Percentiles rank a stretch among this genome's conserved stretches.
phyloP scores from a whole-genome alignment of 139 green algal genomes.

The Asterochloris sp. region DNA sequence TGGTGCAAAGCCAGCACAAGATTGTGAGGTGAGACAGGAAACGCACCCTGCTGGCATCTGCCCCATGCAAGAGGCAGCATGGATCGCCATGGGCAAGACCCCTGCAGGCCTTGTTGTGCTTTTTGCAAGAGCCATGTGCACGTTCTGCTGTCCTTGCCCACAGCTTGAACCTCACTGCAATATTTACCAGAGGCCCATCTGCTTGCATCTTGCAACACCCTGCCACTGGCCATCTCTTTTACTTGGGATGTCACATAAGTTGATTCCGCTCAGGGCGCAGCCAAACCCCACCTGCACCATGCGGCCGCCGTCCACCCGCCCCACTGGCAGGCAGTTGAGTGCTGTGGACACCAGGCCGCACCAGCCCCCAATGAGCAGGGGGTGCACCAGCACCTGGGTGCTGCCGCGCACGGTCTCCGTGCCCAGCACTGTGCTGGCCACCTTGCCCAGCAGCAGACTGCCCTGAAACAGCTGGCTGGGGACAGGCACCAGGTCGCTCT shows the following conservation, averaged over 20 bases:
- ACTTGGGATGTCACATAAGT: too few relatives aligned
- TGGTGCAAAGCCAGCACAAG: too few relatives aligned
- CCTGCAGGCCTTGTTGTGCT: too few relatives aligned
- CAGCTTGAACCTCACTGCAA: too few relatives aligned
- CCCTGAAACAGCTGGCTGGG: conserved; percentile 78
- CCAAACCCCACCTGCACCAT: conserved; percentile 47
- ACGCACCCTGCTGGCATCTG: too few relatives aligned
- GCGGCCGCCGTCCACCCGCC: conserved; percentile 75
- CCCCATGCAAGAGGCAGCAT: too few relatives aligned
- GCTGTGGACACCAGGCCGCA: conserved; percentile 74
- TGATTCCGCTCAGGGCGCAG: too few relatives aligned
- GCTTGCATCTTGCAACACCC: background rate
- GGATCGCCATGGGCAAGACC: too few relatives aligned
- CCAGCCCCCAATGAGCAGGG: conserved; percentile 76
- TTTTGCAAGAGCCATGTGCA: too few relatives aligned
- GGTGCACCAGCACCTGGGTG: conserved; percentile 47
- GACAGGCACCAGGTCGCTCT: conserved; percentile 75
- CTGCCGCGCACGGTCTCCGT: conserved; percentile 23
- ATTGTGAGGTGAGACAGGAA: too few relatives aligned
- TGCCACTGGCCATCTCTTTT: background rate
- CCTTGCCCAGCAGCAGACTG: conserved; percentile 67
- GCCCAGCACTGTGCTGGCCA: conserved; percentile 20
- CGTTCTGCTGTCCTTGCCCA: too few relatives aligned
- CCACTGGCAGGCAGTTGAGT: conserved; percentile 84
- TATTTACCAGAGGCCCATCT: background rate